Base-by-base conservation (phyloP, 2,329 filamentous ascomycete species). In the Colletotrichum agaves region DNA sequence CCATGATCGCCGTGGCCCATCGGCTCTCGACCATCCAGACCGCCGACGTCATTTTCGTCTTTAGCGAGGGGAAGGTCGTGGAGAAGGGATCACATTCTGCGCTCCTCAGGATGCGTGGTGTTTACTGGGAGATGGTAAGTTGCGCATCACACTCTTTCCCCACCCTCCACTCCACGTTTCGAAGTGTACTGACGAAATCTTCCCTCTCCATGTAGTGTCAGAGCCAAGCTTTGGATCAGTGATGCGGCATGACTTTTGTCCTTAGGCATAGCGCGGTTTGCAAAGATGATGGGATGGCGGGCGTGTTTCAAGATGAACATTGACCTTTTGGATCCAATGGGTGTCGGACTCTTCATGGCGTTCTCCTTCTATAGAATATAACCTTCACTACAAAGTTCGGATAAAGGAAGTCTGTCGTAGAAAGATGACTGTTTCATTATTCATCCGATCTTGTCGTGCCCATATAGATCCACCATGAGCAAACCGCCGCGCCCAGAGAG, bases 31-130 rank as follows among this genome's bases (percentile, higher is more conserved):
- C 80, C 1, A 79, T 84, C n/a, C 75, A 79, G 57, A 78, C 76
- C 15, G 81, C 82, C 0, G 81, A 84, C 71, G 71, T 77, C 1
- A 83, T 84, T 35, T 83, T 82, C 56, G 78, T 84, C 0, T 74
- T 84, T 56, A 78, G 79, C 11, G 76, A 79, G 2, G 83, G 82
- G 0, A 72, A 55, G 10, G 74, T 83, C 21, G 72, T 82, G 2
- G 81, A 84, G 69, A 74, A 74, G 60, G 83, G 83, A 0, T 77
- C 72, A 1, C 82, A 84, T 67, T 73, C 44, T 13, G 69, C 67
- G 35, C 67, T 70, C 5, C 21, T 70, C 7, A 43, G 53, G 10
- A 61, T 62, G 47, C 53, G 62, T 44, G 69, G 69, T 3, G 67
- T 70, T 2, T 70, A 70, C 44, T 70, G 67, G 67, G 67, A 66